Conservation (phyloP, 148 eudicot genomes). For the Camellia japonica region DNA sequence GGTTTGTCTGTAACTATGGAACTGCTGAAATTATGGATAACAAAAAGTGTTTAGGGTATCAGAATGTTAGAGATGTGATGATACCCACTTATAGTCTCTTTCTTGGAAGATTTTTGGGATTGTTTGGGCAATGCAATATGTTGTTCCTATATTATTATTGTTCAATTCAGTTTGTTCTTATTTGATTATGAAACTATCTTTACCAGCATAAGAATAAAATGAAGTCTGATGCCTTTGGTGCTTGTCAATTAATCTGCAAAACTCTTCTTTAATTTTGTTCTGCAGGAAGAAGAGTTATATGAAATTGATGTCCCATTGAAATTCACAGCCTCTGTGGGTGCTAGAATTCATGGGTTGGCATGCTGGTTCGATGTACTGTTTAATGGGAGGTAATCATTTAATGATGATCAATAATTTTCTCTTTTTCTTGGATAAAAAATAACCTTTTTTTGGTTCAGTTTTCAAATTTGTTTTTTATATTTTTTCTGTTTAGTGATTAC, state of each 20-base stretch:
- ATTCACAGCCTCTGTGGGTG: slow-evolving; percentile 72
- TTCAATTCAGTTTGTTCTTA: not conserved
- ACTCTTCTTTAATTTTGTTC: slow-evolving; percentile 15
- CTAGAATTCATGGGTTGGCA: slow-evolving; percentile 91
- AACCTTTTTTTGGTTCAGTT: too few relatives aligned
- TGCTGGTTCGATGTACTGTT: slow-evolving; percentile 99
- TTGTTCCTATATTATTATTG: not conserved
- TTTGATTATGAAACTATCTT: not conserved
- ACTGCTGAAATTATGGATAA: not conserved
- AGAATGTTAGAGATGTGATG: not conserved
- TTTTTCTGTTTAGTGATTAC: too few relatives aligned
- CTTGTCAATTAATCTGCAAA: not conserved
- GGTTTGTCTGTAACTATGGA: not conserved
- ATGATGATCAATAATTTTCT: not conserved
- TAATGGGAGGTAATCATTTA: slow-evolving; percentile 72
- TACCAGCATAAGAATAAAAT: not conserved
- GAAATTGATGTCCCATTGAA: slow-evolving; percentile 88
- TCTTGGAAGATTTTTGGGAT: not conserved
- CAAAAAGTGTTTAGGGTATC: not conserved
- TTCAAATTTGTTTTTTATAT: too few relatives aligned
- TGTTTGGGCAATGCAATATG: slow-evolving; percentile 1
- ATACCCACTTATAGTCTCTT: not conserved
- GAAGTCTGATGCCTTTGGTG: not conserved
- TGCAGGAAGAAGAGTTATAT: slow-evolving; percentile 93
- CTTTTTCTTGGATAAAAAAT: too few relatives aligned